Base-by-base conservation (phyloP, 2,329 filamentous ascomycete genomes). In the Cercospora brassicicola region DNA sequence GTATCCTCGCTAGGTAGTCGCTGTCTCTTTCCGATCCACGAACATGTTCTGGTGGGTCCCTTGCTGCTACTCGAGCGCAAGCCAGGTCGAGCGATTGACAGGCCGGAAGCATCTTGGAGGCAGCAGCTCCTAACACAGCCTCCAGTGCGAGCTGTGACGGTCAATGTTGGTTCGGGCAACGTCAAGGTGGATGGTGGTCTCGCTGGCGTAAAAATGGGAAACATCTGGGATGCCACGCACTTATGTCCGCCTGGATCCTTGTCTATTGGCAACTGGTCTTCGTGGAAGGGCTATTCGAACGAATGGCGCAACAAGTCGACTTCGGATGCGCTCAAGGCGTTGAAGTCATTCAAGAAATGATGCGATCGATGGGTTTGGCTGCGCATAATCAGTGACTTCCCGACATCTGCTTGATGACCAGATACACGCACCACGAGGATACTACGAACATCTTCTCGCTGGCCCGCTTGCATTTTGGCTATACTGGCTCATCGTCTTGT, bases 51-150 rank as follows among this genome's bases (percentile, higher is more conserved):
- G 3, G 15, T 64, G 4, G 45, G 23, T 0, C 60, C 20, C 13
- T 11, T 63, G 9, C 28, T 63, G 26, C 20, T 63, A 18, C 20
- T 45, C 23, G 31, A 61, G 33, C 20, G 11, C 15, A 11, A 26
- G 18, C 59, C 36, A 3, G 8, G n/a, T n/a, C 20, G 31, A 20
- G 48, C 61, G 15, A 36, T 51, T 11, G 48, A 3, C 18, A 23
- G 45, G 9, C 59, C 42, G 3, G 61, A 64, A 11, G 67, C 67
- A 15, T 68, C 67, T n/a, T 68, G 67, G 67, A 42, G 67, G 33
- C 48, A 23, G 23, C 67, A 68, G 53, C 59, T 68, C 15, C 11
- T 65, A 7, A 66, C 67, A 7, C 67, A 68, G 53, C 67, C 67
- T 1, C 59, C 63, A 7, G 39, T 68, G 6, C 7, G 33, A 9